These are phyloP conservation scores for Trichophyton benhamiae DNA, from an alignment of 2,329 filamentous ascomycete species.

Conservation along the genomic window DNA sequence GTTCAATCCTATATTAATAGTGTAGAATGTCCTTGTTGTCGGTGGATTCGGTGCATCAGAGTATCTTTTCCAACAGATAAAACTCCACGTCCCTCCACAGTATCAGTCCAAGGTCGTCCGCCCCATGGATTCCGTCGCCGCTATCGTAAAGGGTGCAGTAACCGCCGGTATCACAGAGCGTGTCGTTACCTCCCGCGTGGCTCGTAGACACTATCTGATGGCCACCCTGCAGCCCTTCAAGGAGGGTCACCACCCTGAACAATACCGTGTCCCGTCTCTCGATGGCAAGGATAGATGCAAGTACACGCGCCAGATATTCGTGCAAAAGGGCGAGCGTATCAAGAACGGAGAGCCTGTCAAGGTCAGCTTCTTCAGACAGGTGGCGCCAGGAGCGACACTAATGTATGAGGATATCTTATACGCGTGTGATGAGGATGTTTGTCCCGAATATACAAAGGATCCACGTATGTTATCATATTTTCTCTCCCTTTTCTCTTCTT, in stretches of 20 bases:
- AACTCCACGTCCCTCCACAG: slow-evolving; percentile 92
- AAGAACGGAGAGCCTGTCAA: slow-evolving; percentile 99
- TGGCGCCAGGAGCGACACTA: slow-evolving; percentile 87
- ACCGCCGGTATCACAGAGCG: slow-evolving; percentile 96
- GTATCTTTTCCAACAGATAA: slow-evolving; percentile 99
- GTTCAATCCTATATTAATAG: neutral
- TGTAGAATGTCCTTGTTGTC: slow-evolving; percentile 79
- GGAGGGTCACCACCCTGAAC: slow-evolving; percentile 94
- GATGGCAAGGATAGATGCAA: slow-evolving; percentile 98
- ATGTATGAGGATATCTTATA: slow-evolving; percentile 99
- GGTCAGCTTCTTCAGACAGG: slow-evolving; percentile 96
- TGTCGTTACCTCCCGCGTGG: slow-evolving; percentile 91
- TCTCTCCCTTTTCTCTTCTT: neutral
- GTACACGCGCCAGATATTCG: slow-evolving; percentile 95
- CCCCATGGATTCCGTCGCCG: slow-evolving; percentile 96
- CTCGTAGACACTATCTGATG: slow-evolving; percentile 97
- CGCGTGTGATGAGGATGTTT: slow-evolving; percentile 94
- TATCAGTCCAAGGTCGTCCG: slow-evolving; percentile 97
- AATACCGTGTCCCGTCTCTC: slow-evolving; percentile 89
- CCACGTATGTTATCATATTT: slow-evolving; percentile 59
- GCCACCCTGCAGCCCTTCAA: slow-evolving; percentile 97
- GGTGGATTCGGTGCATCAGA: slow-evolving; percentile 97
- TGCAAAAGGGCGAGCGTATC: slow-evolving; percentile 95
- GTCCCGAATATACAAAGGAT: slow-evolving; percentile 98
- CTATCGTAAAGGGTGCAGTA: slow-evolving; percentile 96